Evolutionary conservation across 1,284 basidiomycete species (phyloP).

Genomic region (Moesziomyces globuligerus): DNA sequence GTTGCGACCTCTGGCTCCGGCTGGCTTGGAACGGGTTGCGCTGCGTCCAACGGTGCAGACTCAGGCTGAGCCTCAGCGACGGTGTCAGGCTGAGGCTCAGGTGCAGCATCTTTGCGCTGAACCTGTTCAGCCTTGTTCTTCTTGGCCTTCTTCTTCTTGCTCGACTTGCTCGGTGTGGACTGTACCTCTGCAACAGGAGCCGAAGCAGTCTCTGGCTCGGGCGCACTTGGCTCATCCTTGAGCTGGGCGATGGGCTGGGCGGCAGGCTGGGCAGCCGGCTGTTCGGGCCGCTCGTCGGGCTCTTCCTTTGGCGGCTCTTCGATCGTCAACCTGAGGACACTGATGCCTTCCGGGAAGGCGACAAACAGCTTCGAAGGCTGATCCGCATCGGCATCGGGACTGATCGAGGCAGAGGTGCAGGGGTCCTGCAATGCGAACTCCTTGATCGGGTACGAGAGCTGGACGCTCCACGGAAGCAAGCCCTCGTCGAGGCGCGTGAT

Average conservation of each 20-base stretch:
- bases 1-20: background rate
- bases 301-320: background rate
- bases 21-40: background rate
- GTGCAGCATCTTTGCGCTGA: background rate
- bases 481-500: constrained; percentile 3
- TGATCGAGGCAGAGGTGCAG: constrained; percentile 25
- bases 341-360: constrained; percentile 28
- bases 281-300: background rate
- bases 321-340: constrained; percentile 6
- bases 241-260: background rate
- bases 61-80: background rate
- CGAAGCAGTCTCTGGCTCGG: background rate
- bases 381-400: background rate
- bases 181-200: background rate
- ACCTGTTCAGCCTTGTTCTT: constrained; percentile 1
- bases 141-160: constrained; percentile 35
- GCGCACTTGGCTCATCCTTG: background rate
- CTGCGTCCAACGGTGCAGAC: too few relatives aligned
- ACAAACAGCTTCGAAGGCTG: constrained; percentile 22
- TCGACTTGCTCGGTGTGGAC: constrained; percentile 10
- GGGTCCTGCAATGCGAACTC: constrained; percentile 31
- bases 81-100: background rate
- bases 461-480: constrained; percentile 22
- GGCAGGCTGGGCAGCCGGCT: background rate
- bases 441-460: constrained; percentile 22